Conservation (phyloP, 345 rosid species). For the Citrus sinensis region DVS_A1.0 CM039169.1:32057501-32058000, state of each 20-base stretch:
- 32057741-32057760: slow-evolving; percentile 67
- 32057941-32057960: background rate
- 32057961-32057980: background rate
- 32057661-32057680: slow-evolving; percentile 89
- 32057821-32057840: background rate
- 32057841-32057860: background rate
- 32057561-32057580: slow-evolving; percentile 91
- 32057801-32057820: slow-evolving; percentile 2
- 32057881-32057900: background rate
- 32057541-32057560: slow-evolving; percentile 87
- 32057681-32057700: slow-evolving; percentile 91
- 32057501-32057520: slow-evolving; percentile 68
- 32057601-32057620: slow-evolving; percentile 9
- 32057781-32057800: slow-evolving; percentile 8
- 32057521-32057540: slow-evolving; percentile 72
- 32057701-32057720: slow-evolving; percentile 85
- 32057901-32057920: background rate
- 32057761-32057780: slow-evolving; percentile 87
- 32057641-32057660: slow-evolving; percentile 65
- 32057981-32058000: background rate
- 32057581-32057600: slow-evolving; percentile 15
- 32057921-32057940: background rate
- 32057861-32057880: background rate
- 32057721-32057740: slow-evolving; percentile 68
- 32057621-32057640: background rate